Base-by-base conservation (phyloP, 305 asterid genomes). In the Salvia sclarea region DNA sequence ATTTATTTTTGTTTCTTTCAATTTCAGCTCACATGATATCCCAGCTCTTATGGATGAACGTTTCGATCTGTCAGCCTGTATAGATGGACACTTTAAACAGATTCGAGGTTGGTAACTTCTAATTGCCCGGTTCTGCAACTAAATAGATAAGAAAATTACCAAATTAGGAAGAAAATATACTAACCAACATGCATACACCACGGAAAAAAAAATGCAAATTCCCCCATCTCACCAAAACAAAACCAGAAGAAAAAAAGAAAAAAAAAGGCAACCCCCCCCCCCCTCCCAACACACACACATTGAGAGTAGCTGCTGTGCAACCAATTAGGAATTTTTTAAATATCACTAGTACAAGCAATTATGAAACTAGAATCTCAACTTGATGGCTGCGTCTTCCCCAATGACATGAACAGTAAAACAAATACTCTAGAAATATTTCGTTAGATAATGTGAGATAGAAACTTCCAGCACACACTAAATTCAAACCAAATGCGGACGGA, bases 111-210 rank as follows among this genome's bases (percentile, higher is more conserved):
- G 75, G 50, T 76, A 80, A 53, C 78, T 73, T 60, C 76, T 79
- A 16, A 85, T 59, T 61, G 82, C 69, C 78, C 79, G 69, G 71
- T 72, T 83, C 88, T 85, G 95, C 86, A 82, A 81, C 87, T 75
- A 41, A 68, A 73, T 31, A 49, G 41, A 75, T 35, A 63, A 52
- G 6, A 69, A 49, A 66, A 61, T 43, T 48, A 67, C 66, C 40
- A 33, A 30, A 17, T n/a, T 21, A 49, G 35, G 49, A 57, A 70
- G n/a, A 49, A 24, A 47, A 47, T 20, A 25, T 22, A 50, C 59
- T 52, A 56, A 18, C 16, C 31, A 45, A 18, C 35, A 57, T 10
- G 5, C 35, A n/a, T 31, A 37, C 35, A 53, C 7, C 61, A 35
- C 38, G 28, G n/a, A n/a, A 63, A 25, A 28, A 41, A 20, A 58